These are phyloP conservation scores for Solanum ossicruentum DNA, from an alignment of 257 asterid genomes.

Conservation along the genomic window DNA sequence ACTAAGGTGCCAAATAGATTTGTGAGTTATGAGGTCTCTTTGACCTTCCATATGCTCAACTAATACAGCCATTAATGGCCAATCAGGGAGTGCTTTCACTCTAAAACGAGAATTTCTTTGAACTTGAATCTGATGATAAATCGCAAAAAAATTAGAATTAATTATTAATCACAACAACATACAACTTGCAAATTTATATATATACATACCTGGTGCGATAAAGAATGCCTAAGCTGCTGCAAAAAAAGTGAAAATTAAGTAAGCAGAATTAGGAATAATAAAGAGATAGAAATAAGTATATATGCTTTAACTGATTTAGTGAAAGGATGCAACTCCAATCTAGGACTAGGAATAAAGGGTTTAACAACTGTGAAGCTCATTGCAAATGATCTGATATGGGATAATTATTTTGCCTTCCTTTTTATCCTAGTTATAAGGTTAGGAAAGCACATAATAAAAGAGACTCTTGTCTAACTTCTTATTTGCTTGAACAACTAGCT, in stretches of 20 bases:
- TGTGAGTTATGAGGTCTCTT: conserved; percentile 72
- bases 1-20: conserved; percentile 84
- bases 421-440: not conserved
- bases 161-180: not conserved
- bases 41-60: conserved; percentile 80
- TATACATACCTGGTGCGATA: conserved; percentile 25
- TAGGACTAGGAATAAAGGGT: conserved; percentile 16
- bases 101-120: conserved; percentile 6
- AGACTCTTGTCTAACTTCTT: not conserved
- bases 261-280: not conserved
- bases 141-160: not conserved
- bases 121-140: conserved; percentile 14
- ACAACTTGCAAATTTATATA: not conserved
- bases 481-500: not conserved
- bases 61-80: conserved; percentile 83
- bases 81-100: conserved; percentile 53
- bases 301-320: not conserved
- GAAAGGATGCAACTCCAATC: conserved; percentile 3
- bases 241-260: not conserved
- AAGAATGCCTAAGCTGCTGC: conserved; percentile 36
- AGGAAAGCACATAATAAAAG: not conserved
- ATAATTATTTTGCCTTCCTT: not conserved
- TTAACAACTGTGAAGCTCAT: conserved; percentile 33
- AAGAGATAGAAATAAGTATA: not conserved
- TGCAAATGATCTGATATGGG: conserved; percentile 12